Evolutionary conservation across 352 stramenopile species (phyloP).

Genomic region (Phytophthora brassicae): DNA sequence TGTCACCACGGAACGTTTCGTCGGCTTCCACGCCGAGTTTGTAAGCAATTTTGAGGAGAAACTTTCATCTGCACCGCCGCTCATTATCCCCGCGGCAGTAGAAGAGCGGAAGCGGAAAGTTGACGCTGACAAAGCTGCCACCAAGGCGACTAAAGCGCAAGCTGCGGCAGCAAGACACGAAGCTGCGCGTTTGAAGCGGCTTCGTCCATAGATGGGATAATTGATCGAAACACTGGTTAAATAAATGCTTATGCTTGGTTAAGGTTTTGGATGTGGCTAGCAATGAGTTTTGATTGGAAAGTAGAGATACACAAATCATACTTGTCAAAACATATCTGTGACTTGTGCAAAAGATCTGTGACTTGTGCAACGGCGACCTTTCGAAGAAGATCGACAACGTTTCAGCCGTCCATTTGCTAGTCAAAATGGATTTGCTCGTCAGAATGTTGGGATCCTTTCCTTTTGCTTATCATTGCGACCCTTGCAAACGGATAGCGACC

Average conservation of each 20-base stretch:
- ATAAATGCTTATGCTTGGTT: not conserved
- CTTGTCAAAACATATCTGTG: not conserved
- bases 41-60: slow-evolving; percentile 47
- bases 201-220: slow-evolving; percentile 8
- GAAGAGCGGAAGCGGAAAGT: slow-evolving; percentile 57
- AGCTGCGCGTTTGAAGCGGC: slow-evolving; percentile 22
- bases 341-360: slow-evolving; percentile 15
- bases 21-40: slow-evolving; percentile 47
- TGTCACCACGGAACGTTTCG: slow-evolving; percentile 48
- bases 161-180: slow-evolving; percentile 27
- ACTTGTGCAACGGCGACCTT: slow-evolving; percentile 6
- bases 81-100: slow-evolving; percentile 55
- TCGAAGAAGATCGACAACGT: not conserved
- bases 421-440: slow-evolving; percentile 16
- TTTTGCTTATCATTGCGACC: not conserved
- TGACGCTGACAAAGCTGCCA: slow-evolving; percentile 39
- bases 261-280: too few relatives aligned
- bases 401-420: slow-evolving; percentile 5
- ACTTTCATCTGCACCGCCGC: slow-evolving; percentile 40
- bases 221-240: too few relatives aligned
- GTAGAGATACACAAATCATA: too few relatives aligned
- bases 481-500: not conserved
- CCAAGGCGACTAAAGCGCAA: slow-evolving; percentile 31
- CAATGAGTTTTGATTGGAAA: too few relatives aligned
- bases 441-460: not conserved